These are phyloP conservation scores for Oleoguttula mirabilis DNA, from an alignment of 495 filamentous ascomycete genomes.

Conservation along the genomic window DNA sequence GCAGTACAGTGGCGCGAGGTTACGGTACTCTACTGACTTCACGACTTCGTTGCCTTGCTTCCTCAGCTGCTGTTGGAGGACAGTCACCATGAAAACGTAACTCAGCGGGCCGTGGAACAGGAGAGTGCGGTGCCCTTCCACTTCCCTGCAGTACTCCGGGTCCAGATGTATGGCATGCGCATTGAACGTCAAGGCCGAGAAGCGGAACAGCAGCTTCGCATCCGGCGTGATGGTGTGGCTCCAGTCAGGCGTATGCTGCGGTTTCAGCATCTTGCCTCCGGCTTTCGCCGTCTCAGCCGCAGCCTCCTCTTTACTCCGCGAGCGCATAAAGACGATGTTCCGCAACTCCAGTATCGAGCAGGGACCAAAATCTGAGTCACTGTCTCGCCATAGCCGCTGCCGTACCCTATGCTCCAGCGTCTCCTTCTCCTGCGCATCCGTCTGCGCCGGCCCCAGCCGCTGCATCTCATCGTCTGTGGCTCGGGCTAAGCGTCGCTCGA, in stretches of 20 bases:
- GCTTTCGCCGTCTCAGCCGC: slow-evolving; percentile 9
- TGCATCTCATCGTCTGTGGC: slow-evolving; percentile 23
- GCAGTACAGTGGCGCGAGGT: slow-evolving; percentile 70
- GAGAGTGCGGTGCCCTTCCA: slow-evolving; percentile 61
- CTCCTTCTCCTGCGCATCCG: slow-evolving; percentile 17
- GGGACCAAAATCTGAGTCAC: slow-evolving; percentile 31
- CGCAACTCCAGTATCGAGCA: slow-evolving; percentile 41
- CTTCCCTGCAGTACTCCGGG: slow-evolving; percentile 48
- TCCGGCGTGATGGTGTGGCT: slow-evolving; percentile 50
- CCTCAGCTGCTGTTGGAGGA: slow-evolving; percentile 42
- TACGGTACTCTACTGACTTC: slow-evolving; percentile 57
- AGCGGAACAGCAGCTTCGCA: slow-evolving; percentile 63
- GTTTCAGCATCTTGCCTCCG: slow-evolving; percentile 15
- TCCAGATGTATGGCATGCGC: slow-evolving; percentile 81
- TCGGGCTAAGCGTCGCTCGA: slow-evolving; percentile 39
- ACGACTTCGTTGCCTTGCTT: slow-evolving; percentile 27
- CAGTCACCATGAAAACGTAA: slow-evolving; percentile 59
- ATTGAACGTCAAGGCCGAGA: slow-evolving; percentile 75
- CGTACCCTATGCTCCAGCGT: slow-evolving; percentile 28
- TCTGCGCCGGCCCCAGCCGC: slow-evolving; percentile 29
- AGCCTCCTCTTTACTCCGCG: slow-evolving; percentile 24
- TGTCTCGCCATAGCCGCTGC: slow-evolving; percentile 34
- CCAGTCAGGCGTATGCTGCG: slow-evolving; percentile 40
- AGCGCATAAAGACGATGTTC: slow-evolving; percentile 51
- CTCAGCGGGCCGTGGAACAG: slow-evolving; percentile 80